Percentiles rank a stretch among this genome's conserved stretches.
These are phyloP conservation scores for Aspergillus novoparasiticus DNA, from an alignment of 2,329 filamentous ascomycete species.

Conservation along the genomic window DNA sequence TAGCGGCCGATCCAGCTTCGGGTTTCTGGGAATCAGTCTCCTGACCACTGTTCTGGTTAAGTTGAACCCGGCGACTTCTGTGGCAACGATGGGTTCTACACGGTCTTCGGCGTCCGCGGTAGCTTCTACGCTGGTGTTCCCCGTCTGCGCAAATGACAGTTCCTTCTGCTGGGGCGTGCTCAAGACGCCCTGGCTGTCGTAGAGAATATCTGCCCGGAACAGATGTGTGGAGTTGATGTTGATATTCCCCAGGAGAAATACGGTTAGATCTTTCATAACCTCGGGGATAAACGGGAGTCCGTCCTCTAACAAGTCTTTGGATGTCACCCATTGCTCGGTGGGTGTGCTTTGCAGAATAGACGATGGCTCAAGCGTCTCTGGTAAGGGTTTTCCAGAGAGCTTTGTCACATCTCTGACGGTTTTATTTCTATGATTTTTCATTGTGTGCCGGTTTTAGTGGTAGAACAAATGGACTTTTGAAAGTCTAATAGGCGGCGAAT, in stretches of 20 bases:
- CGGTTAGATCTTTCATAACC: constrained; percentile 53
- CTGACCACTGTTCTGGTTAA: constrained; percentile 70
- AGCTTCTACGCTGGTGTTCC: neutral
- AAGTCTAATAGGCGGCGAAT: neutral
- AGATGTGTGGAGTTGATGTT: constrained; percentile 62
- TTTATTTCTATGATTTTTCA: constrained; percentile 16
- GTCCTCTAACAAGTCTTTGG: constrained; percentile 30
- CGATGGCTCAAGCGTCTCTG: constrained; percentile 32
- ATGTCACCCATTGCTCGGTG: constrained; percentile 36
- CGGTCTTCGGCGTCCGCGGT: constrained; percentile 6
- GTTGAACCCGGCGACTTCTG: constrained; percentile 31
- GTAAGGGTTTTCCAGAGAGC: constrained; percentile 31
- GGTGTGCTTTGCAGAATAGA: constrained; percentile 16
- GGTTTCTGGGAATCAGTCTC: constrained; percentile 79
- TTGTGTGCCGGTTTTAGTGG: neutral
- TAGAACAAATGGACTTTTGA: neutral
- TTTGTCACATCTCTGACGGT: constrained; percentile 26
- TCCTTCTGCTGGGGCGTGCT: constrained; percentile 38
- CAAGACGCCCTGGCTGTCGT: constrained; percentile 51
- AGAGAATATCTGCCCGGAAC: constrained; percentile 63
- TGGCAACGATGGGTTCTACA: constrained; percentile 23
- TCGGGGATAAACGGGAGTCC: constrained; percentile 29
- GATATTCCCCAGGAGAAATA: constrained; percentile 53
- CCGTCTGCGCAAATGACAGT: constrained; percentile 16
- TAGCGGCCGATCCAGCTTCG: constrained; percentile 70